phyloP scores from a whole-genome alignment of 257 asterid species.

The Nicotiana knightiana region DNA sequence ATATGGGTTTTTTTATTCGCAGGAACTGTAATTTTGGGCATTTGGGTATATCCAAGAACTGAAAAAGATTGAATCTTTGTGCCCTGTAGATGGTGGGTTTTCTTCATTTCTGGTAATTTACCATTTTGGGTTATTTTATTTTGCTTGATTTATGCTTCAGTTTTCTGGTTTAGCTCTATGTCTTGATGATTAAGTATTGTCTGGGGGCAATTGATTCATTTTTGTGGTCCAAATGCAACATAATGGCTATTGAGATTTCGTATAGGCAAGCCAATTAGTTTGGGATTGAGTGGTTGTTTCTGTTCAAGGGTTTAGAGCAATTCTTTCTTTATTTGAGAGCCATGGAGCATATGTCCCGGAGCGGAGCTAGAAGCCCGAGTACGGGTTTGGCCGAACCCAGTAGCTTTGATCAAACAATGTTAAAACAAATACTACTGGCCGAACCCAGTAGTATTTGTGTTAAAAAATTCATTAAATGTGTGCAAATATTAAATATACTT shows the following conservation, averaged over 20 bases:
- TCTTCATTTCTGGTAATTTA: conserved; percentile 5
- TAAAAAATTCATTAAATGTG: too few relatives aligned
- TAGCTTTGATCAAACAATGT: too few relatives aligned
- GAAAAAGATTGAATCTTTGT: conserved; percentile 2
- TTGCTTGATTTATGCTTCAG: not conserved
- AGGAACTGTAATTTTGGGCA: not conserved
- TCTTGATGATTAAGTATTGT: not conserved
- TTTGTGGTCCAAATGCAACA: not conserved
- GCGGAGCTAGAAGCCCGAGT: too few relatives aligned
- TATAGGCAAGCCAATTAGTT: not conserved
- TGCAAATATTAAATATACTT: too few relatives aligned
- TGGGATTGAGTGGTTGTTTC: not conserved
- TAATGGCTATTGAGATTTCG: not conserved
- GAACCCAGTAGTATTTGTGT: too few relatives aligned
- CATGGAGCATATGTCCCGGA: not conserved
- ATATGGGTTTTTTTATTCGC: not conserved
- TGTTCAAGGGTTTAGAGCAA: not conserved
- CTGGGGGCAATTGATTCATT: not conserved
- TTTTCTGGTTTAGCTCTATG: not conserved
- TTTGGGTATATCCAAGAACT: not conserved
- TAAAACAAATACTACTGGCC: too few relatives aligned
- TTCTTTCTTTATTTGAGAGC: not conserved
- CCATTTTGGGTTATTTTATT: not conserved
- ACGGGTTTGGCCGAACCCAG: too few relatives aligned
- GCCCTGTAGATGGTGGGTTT: not conserved